Conservation (phyloP, 208 protist genomes). For the Angomonas ambiguus region DNA sequence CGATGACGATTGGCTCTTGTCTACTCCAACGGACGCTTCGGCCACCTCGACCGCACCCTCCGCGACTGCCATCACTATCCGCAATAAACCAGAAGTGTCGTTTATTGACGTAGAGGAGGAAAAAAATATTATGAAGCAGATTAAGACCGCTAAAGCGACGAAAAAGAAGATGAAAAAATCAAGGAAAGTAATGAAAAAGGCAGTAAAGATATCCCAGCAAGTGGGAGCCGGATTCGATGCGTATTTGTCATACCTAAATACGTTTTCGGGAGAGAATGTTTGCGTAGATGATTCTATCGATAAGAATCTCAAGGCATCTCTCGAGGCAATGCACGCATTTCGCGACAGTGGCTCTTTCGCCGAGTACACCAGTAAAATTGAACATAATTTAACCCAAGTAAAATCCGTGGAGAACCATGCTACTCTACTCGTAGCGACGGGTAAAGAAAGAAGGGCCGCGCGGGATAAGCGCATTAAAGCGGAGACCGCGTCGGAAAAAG, state of each 20-base stretch:
- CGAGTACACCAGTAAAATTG: conserved; percentile 14
- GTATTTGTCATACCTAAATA: conserved; percentile 12
- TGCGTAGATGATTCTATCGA: conserved; percentile 25
- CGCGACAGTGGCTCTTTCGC: conserved; percentile 11
- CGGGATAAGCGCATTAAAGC: conserved; percentile 31
- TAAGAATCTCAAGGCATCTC: conserved; percentile 13
- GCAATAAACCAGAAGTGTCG: conserved; percentile 23
- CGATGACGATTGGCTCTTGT: background rate
- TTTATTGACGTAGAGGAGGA: conserved; percentile 34
- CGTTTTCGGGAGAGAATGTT: conserved; percentile 1
- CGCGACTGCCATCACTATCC: conserved; percentile 27
- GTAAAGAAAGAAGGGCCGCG: conserved; percentile 22
- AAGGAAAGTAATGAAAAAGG: conserved; percentile 25
- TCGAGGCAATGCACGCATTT: conserved; percentile 19
- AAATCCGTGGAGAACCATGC: conserved; percentile 29
- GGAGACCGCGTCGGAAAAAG: conserved; percentile 11
- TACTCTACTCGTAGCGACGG: conserved; percentile 19
- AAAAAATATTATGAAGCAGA: conserved; percentile 20
- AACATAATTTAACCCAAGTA: conserved; percentile 17
- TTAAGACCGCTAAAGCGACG: conserved; percentile 24
- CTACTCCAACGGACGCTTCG: background rate
- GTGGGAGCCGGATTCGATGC: conserved; percentile 15
- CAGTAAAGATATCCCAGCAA: conserved; percentile 18
- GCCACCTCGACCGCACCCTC: conserved; percentile 10
- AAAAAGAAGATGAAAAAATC: conserved; percentile 28